A percentile compares a stretch with the other conserved stretches of the same genome.
These are phyloP conservation scores for Penicillium sp. DNA, from an alignment of 2,329 filamentous ascomycete genomes.

Conservation along the genomic window DNA sequence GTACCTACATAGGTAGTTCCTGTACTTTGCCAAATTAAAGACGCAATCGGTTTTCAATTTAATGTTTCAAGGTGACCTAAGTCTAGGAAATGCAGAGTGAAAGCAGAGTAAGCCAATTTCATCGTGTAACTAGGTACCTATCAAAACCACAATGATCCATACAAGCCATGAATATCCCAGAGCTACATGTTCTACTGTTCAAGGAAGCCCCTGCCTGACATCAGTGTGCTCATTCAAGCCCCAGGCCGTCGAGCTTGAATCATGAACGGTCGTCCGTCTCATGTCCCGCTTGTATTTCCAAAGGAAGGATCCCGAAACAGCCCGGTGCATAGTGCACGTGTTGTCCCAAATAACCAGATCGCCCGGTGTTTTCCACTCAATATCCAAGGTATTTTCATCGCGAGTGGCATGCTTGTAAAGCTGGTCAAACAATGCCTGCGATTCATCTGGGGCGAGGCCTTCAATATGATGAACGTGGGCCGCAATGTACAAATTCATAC, in stretches of 20 bases:
- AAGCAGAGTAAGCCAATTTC: too few species aligned
- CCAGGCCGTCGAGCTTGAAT: slow-evolving; percentile 41
- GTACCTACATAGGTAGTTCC: too few species aligned
- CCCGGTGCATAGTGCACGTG: slow-evolving; percentile 54
- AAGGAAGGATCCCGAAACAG: slow-evolving; percentile 48
- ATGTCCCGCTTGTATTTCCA: slow-evolving; percentile 52
- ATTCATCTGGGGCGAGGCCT: slow-evolving; percentile 36
- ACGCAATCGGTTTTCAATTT: too few species aligned
- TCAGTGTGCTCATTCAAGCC: slow-evolving; percentile 40
- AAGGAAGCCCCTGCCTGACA: slow-evolving; percentile 26
- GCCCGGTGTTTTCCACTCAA: slow-evolving; percentile 49
- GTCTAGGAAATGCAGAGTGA: too few species aligned
- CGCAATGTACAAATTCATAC: slow-evolving; percentile 55
- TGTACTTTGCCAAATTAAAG: too few species aligned
- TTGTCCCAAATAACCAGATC: slow-evolving; percentile 62
- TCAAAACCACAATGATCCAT: too few species aligned
- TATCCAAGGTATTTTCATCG: slow-evolving; percentile 45
- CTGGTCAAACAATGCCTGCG: slow-evolving; percentile 32
- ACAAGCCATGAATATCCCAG: too few species aligned
- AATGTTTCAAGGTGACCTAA: too few species aligned
- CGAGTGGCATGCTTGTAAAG: slow-evolving; percentile 47
- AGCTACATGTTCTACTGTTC: not conserved
- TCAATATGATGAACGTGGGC: slow-evolving; percentile 55
- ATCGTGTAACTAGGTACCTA: too few species aligned
- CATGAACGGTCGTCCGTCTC: slow-evolving; percentile 56